A percentile compares a stretch with the other conserved stretches of the same genome.
These are phyloP conservation scores for Aspergillus quadricinctus DNA, from an alignment of 2,329 filamentous ascomycete genomes.

Conservation along the genomic window DNA sequence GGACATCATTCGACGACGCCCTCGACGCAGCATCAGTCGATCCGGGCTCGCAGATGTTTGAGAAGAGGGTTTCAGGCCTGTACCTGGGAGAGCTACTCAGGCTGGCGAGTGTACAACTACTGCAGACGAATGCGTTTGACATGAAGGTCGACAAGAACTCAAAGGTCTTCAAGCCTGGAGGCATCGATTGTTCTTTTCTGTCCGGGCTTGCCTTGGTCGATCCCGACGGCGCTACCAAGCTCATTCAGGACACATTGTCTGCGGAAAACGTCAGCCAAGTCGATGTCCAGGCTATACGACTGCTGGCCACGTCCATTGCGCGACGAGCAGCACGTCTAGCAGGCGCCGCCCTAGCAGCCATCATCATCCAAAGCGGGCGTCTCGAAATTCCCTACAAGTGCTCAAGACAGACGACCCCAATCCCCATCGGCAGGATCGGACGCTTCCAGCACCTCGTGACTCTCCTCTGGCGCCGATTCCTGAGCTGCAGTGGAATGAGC, in stretches of 20 bases:
- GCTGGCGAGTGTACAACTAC: slow-evolving; percentile 7
- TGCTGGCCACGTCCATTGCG: slow-evolving; percentile 8
- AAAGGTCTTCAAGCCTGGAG: slow-evolving; percentile 6
- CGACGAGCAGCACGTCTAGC: slow-evolving; percentile 15
- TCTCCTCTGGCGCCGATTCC: slow-evolving; percentile 8
- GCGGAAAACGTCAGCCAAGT: slow-evolving; percentile 4
- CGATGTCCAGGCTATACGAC: slow-evolving; percentile 9
- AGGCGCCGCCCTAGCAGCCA: slow-evolving; percentile 13
- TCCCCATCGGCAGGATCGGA: not conserved
- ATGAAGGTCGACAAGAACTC: slow-evolving; percentile 4
- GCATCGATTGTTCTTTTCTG: slow-evolving; percentile 13
- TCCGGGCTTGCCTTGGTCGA: slow-evolving; percentile 5
- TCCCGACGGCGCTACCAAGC: not conserved
- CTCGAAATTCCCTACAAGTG: not conserved
- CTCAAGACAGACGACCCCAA: not conserved
- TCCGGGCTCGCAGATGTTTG: slow-evolving; percentile 15
- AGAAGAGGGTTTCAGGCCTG: slow-evolving; percentile 18
- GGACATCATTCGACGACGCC: slow-evolving; percentile 14
- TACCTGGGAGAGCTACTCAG: slow-evolving; percentile 19
- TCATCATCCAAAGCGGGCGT: slow-evolving; percentile 12
- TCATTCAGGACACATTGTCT: slow-evolving; percentile 2
- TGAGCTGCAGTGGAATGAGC: slow-evolving; percentile 2
- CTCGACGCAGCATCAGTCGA: slow-evolving; percentile 11
- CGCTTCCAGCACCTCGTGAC: slow-evolving; percentile 1
- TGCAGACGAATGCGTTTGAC: not conserved